These are phyloP conservation scores for Raffaelea ambrosiae DNA, from an alignment of 2,329 filamentous ascomycete genomes.

Conservation along the genomic window DNA sequence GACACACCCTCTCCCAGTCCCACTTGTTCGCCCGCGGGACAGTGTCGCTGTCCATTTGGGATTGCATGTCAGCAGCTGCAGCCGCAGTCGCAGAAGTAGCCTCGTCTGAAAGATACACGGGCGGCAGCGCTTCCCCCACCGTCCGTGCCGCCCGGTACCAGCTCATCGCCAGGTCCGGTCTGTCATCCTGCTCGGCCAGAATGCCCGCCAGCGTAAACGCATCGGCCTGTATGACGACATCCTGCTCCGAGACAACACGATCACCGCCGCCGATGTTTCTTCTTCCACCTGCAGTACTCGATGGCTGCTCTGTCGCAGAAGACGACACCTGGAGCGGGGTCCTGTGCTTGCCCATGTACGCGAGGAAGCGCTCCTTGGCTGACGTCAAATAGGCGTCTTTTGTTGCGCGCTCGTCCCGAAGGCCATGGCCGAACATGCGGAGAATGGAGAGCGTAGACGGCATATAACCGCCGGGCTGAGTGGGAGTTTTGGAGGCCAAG, in stretches of 20 bases:
- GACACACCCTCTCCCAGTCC: conserved; percentile 25
- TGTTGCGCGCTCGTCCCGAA: conserved; percentile 6
- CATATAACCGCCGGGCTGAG: conserved; percentile 17
- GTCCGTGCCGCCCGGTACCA: conserved; percentile 13
- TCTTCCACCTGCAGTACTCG: too few species aligned
- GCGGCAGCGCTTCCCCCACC: neutral
- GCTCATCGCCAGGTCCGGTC: conserved; percentile 18
- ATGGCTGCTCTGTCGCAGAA: neutral
- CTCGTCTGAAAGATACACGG: neutral
- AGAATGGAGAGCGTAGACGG: conserved; percentile 27
- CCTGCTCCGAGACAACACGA: too few species aligned
- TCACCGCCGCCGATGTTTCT: too few species aligned
- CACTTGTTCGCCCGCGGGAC: conserved; percentile 15
- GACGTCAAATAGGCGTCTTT: too few species aligned
- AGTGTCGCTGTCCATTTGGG: conserved; percentile 7
- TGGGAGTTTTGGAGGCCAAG: conserved; percentile 13
- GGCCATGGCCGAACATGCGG: conserved; percentile 10
- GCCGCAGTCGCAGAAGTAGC: too few species aligned
- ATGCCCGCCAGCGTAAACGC: conserved; percentile 27
- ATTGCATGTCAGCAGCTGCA: neutral
- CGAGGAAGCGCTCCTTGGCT: conserved; percentile 15
- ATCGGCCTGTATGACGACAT: conserved; percentile 18
- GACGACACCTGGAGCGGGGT: neutral
- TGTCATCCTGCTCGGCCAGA: conserved; percentile 13
- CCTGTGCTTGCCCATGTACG: conserved; percentile 10